A percentile compares a stretch with the other conserved stretches of the same genome.
Evolutionary conservation across 225 moss, liverwort and hornwort genomes (phyloP).

Genomic region (Antitrichia curtipendula): DNA sequence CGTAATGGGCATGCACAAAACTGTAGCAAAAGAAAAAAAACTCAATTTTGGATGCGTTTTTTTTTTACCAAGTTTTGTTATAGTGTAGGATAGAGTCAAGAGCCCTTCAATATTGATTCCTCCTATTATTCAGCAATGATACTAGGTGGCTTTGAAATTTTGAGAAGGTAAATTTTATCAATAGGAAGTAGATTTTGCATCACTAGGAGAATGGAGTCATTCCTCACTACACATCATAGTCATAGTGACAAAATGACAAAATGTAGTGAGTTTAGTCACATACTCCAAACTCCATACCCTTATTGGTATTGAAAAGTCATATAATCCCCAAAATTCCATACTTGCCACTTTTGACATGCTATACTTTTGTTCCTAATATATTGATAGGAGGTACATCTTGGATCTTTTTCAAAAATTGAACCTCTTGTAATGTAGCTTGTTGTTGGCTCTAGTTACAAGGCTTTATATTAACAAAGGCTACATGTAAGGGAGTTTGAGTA

Average conservation of each 20-base stretch:
- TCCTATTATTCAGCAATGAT: not conserved
- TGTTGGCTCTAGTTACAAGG: not conserved
- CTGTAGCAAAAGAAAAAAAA: too few species aligned
- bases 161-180: accelerated
- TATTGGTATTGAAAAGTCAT: not conserved
- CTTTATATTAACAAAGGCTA: not conserved
- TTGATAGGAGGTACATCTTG: not conserved
- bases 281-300: not conserved
- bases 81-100: accelerated
- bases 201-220: not conserved
- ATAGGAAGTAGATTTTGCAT: not conserved
- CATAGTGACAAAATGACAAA: not conserved
- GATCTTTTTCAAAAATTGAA: not conserved
- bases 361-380: not conserved
- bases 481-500: not conserved
- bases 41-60: too few species aligned
- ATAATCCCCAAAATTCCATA: not conserved
- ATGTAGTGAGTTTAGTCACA: not conserved
- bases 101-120: accelerated
- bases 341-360: accelerated
- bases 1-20: too few species aligned
- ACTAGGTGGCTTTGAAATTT: not conserved
- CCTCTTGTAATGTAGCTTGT: not conserved
- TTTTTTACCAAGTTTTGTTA: too few species aligned
- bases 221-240: not conserved